Conservation (phyloP, 169 alveolate species). For the Blepharisma undulans region DNA sequence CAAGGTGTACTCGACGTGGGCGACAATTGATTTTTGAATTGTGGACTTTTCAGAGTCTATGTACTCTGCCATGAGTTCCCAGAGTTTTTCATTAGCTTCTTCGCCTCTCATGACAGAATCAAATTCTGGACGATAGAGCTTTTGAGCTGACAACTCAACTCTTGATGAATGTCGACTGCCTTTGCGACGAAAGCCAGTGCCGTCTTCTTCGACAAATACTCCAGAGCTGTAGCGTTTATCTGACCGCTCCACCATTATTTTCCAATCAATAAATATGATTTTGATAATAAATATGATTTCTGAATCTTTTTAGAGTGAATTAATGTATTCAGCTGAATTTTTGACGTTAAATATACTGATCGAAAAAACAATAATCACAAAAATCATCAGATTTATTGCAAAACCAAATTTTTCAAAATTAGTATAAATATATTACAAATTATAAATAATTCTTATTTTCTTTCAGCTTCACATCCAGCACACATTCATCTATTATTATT, state of each 20-base stretch:
- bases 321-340: not conserved
- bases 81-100: conserved; percentile 20
- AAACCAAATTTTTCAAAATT: too few relatives aligned
- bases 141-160: not conserved
- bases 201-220: not conserved
- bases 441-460: too few relatives aligned
- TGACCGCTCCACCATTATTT: not conserved
- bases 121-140: conserved; percentile 17
- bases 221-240: not conserved
- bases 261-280: not conserved
- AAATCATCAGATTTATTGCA: not conserved
- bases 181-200: not conserved
- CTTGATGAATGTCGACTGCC: not conserved
- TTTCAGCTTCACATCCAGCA: not conserved
- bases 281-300: not conserved
- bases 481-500: not conserved
- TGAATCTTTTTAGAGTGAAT: not conserved
- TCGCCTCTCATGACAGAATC: conserved; percentile 13
- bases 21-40: conserved; percentile 35
- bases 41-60: not conserved
- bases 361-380: too few relatives aligned
- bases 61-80: conserved; percentile 37
- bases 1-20: conserved; percentile 91
- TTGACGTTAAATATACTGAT: not conserved
- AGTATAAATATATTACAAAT: too few relatives aligned